These are phyloP conservation scores for Acorus gramineus DNA, from an alignment of 106 monocot species.

Conservation along the genomic window DNA sequence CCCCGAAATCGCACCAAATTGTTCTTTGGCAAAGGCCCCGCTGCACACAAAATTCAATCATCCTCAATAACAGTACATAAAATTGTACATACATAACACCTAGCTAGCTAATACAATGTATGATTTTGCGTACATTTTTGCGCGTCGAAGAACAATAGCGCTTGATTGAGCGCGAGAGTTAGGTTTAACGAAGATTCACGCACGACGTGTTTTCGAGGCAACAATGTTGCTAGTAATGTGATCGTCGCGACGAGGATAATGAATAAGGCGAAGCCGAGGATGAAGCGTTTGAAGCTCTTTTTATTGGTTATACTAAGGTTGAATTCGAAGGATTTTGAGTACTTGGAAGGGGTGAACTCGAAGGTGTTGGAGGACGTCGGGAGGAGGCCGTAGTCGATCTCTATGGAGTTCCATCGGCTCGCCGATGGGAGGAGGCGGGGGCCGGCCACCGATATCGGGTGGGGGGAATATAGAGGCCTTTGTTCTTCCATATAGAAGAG, in stretches of 20 bases:
- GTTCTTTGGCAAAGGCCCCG: constrained; percentile 24
- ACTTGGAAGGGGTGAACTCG: constrained; percentile 7
- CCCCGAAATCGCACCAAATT: constrained; percentile 20
- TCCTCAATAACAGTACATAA: background rate
- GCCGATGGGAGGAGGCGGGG: constrained; percentile 24
- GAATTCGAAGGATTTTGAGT: constrained; percentile 19
- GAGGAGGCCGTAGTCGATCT: constrained; percentile 20
- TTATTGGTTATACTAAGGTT: constrained; percentile 13
- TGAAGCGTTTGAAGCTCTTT: constrained; percentile 17
- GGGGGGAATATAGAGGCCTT: background rate
- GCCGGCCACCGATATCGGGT: constrained; percentile 14
- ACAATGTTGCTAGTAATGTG: background rate
- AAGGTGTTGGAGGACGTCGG: background rate
- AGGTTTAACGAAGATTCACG: constrained; percentile 1
- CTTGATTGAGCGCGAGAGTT: constrained; percentile 5
- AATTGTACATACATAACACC: background rate
- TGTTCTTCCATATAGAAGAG: too few species aligned
- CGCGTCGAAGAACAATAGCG: constrained; percentile 34
- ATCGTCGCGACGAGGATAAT: background rate
- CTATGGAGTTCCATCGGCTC: constrained; percentile 28
- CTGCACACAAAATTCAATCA: constrained; percentile 9
- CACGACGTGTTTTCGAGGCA: constrained; percentile 1
- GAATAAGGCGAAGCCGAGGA: constrained; percentile 1
- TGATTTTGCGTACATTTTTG: constrained; percentile 28
- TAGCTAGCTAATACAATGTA: background rate